phyloP scores from a whole-genome alignment of 176 grass and related monocot genomes.

The Elaeis guineensis region DNA sequence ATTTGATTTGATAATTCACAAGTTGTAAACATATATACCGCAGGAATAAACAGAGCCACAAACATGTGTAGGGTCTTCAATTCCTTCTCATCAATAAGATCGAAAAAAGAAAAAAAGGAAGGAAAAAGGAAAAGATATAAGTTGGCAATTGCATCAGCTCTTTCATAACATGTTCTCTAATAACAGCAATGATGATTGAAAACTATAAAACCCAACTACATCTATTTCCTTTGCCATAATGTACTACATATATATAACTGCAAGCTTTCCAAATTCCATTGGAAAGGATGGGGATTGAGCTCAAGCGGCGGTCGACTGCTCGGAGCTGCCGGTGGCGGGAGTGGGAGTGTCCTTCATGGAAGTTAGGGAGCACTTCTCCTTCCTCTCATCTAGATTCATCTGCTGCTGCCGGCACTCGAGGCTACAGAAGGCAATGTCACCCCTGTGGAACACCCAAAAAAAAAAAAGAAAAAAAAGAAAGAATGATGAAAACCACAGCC shows the following conservation, averaged over 20 bases:
- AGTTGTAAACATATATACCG: too few relatives aligned
- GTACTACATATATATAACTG: neutral
- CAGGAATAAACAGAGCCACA: too few relatives aligned
- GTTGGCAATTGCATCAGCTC: too few relatives aligned
- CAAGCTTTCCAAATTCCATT: neutral
- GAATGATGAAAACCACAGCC: too few relatives aligned
- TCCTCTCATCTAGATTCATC: slow-evolving; percentile 72
- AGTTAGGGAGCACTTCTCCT: slow-evolving; percentile 52
- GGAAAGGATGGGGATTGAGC: neutral
- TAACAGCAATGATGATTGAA: slow-evolving; percentile 7
- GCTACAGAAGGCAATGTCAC: slow-evolving; percentile 85
- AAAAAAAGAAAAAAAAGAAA: neutral
- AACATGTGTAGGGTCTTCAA: too few relatives aligned
- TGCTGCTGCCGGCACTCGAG: slow-evolving; percentile 69
- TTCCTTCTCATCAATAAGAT: too few relatives aligned
- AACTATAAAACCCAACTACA: neutral
- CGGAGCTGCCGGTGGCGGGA: slow-evolving; percentile 18
- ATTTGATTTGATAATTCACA: too few relatives aligned
- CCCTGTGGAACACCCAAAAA: slow-evolving; percentile 36
- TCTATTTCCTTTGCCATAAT: neutral
- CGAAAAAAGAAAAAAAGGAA: too few relatives aligned
- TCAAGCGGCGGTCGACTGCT: slow-evolving; percentile 56
- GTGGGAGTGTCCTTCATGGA: slow-evolving; percentile 18
- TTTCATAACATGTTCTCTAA: too few relatives aligned
- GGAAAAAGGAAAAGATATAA: too few relatives aligned